Percentiles rank a stretch among this genome's conserved stretches.
phyloP scores from a whole-genome alignment of 768 basidiomycete species.

The Russula brevipes region DNA sequence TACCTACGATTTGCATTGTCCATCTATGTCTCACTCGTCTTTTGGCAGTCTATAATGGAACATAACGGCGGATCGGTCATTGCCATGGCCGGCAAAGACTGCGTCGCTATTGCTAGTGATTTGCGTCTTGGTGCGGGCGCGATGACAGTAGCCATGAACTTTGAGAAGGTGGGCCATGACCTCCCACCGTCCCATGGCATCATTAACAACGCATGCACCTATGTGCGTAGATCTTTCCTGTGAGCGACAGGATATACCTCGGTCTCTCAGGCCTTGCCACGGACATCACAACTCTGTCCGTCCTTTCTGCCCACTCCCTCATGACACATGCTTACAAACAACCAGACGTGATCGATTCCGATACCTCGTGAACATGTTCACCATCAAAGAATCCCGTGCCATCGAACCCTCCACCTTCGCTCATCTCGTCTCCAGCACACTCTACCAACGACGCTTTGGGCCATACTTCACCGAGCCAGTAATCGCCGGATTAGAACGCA shows the following conservation, averaged over 20 bases:
- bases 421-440: slow-evolving; percentile 89
- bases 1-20: background rate
- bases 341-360: slow-evolving; percentile 82
- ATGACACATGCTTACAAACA: background rate
- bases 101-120: slow-evolving; percentile 97
- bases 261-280: slow-evolving; percentile 91
- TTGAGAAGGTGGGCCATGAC: slow-evolving; percentile 69
- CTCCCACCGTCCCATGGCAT: background rate
- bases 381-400: slow-evolving; percentile 97
- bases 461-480: slow-evolving; percentile 98
- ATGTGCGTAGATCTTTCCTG: slow-evolving; percentile 74
- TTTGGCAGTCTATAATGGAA: slow-evolving; percentile 75
- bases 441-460: slow-evolving; percentile 94
- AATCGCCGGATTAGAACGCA: slow-evolving; percentile 82
- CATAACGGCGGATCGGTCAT: slow-evolving; percentile 97
- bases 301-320: slow-evolving; percentile 2
- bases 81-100: slow-evolving; percentile 99
- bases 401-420: slow-evolving; percentile 96
- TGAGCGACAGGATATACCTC: slow-evolving; percentile 87
- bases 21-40: background rate
- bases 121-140: slow-evolving; percentile 85
- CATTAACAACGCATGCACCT: slow-evolving; percentile 20
- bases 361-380: slow-evolving; percentile 97
- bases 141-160: slow-evolving; percentile 82
- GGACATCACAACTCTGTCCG: slow-evolving; percentile 88